Evolutionary conservation across 2,329 filamentous ascomycete genomes (phyloP).

Genomic region (Gnomoniopsis sp.): DNA sequence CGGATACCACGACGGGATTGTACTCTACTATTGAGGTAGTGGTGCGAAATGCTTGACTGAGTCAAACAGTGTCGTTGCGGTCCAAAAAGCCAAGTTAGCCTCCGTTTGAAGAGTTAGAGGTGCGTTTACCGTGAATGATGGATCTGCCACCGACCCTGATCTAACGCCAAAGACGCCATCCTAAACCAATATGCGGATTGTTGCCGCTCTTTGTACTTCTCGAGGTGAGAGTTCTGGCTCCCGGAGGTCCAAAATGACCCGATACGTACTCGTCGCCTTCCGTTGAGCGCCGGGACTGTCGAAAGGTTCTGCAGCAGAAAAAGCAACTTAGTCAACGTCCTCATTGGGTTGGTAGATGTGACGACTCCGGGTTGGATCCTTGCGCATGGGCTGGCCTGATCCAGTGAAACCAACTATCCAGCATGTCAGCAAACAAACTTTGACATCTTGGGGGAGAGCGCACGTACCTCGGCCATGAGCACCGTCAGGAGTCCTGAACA

Average conservation of each 20-base stretch:
- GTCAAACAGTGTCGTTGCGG: conserved; percentile 7
- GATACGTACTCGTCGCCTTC: background rate
- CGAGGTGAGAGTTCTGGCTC: background rate
- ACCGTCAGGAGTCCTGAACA: conserved; percentile 91
- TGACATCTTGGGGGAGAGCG: background rate
- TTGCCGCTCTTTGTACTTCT: background rate
- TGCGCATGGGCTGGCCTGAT: conserved; percentile 92
- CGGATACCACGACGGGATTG: background rate
- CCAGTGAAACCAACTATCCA: conserved; percentile 86
- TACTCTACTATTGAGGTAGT: conserved; percentile 5
- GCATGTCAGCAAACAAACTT: conserved; percentile 26
- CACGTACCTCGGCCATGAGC: conserved; percentile 77
- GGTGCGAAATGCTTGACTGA: conserved; percentile 6
- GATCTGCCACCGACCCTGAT: conserved; percentile 17
- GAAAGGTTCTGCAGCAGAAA: conserved; percentile 23
- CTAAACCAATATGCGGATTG: background rate
- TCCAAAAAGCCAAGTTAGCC: conserved; percentile 17
- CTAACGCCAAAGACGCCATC: conserved; percentile 15
- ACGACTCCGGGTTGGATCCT: conserved; percentile 76
- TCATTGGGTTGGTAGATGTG: conserved; percentile 81
- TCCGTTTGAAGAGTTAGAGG: conserved; percentile 18
- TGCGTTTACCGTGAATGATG: conserved; percentile 17
- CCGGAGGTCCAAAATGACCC: background rate
- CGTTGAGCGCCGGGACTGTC: conserved; percentile 1
- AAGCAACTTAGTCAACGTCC: conserved; percentile 60